These are phyloP conservation scores for Wickerhamiella azyma DNA, from an alignment of 805 yeast genomes.

Conservation along the genomic window DNA sequence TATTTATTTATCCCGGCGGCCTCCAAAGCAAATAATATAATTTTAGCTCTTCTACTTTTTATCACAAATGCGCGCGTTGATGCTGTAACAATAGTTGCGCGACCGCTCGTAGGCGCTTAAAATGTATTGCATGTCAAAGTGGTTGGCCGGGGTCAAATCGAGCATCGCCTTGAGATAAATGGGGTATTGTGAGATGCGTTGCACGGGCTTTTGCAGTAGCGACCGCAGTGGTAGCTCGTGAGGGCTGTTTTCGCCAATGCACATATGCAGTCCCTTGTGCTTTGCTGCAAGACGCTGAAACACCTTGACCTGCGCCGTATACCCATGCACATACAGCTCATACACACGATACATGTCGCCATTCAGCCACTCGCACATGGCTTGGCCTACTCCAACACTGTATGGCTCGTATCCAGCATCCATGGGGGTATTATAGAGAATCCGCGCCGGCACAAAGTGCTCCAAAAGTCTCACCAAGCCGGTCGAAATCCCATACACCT, in stretches of 20 bases:
- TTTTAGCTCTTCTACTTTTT: not conserved
- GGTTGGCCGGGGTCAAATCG: slow-evolving; percentile 2
- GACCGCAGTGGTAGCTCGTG: not conserved
- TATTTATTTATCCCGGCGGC: not conserved
- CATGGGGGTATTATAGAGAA: not conserved
- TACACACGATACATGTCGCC: slow-evolving; percentile 24
- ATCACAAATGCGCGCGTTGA: slow-evolving; percentile 3
- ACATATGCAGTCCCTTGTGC: not conserved
- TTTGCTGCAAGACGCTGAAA: not conserved
- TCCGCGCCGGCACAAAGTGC: slow-evolving; percentile 18
- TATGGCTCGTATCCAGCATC: too few relatives aligned
- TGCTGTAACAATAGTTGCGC: slow-evolving; percentile 4
- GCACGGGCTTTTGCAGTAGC: slow-evolving; percentile 5
- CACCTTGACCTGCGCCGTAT: slow-evolving; percentile 20
- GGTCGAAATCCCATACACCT: slow-evolving; percentile 23
- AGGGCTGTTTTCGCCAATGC: slow-evolving; percentile 1
- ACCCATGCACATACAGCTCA: slow-evolving; percentile 23
- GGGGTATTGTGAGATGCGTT: slow-evolving; percentile 6
- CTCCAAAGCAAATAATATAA: not conserved
- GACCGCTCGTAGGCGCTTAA: slow-evolving; percentile 2
- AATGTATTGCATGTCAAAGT: not conserved
- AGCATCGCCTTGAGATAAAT: slow-evolving; percentile 2
- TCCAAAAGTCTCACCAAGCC: slow-evolving; percentile 22
- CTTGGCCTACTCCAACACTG: slow-evolving; percentile 21
- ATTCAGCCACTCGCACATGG: slow-evolving; percentile 19